phyloP scores from a whole-genome alignment of 345 rosid species.

The Noccaea bulbosa region DNA sequence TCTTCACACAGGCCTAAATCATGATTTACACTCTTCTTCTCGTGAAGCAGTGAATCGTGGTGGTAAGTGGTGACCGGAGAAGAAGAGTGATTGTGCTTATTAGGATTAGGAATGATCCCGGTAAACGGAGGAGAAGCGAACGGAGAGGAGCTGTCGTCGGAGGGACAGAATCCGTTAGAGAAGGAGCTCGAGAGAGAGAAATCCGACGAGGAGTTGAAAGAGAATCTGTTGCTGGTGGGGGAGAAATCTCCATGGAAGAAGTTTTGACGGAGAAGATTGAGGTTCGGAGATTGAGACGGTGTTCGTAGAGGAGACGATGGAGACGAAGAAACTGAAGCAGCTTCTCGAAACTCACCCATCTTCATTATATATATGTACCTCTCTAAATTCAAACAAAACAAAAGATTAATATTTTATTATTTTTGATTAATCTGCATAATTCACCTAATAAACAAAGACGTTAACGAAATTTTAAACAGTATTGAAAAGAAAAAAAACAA shows the following conservation, averaged over 20 bases:
- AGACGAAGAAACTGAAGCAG: conserved; percentile 26
- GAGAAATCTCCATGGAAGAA: conserved; percentile 34
- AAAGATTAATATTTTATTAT: no score
- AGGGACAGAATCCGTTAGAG: conserved; percentile 47
- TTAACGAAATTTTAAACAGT: no score
- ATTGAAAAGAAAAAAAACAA: no score
- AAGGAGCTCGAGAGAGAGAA: conserved; percentile 50
- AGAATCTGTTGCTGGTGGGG: conserved; percentile 42
- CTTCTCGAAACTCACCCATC: conserved; percentile 36
- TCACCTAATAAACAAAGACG: neutral
- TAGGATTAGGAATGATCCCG: neutral
- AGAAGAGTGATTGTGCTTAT: conserved; percentile 1
- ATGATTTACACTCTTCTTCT: conserved; percentile 18
- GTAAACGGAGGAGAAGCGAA: conserved; percentile 45
- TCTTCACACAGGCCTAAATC: conserved; percentile 37
- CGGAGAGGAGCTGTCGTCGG: conserved; percentile 48
- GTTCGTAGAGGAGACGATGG: conserved; percentile 29
- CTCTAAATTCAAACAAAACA: neutral
- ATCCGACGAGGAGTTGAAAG: conserved; percentile 40
- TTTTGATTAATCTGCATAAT: neutral
- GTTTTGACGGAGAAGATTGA: conserved; percentile 19
- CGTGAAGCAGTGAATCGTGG: no score
- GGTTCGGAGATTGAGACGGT: conserved; percentile 25
- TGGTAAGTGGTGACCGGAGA: conserved; percentile 13
- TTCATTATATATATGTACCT: neutral